Evolutionary conservation across 2,329 filamentous ascomycete species (phyloP).

Genomic region (Fusarium cyanostomum): DNA sequence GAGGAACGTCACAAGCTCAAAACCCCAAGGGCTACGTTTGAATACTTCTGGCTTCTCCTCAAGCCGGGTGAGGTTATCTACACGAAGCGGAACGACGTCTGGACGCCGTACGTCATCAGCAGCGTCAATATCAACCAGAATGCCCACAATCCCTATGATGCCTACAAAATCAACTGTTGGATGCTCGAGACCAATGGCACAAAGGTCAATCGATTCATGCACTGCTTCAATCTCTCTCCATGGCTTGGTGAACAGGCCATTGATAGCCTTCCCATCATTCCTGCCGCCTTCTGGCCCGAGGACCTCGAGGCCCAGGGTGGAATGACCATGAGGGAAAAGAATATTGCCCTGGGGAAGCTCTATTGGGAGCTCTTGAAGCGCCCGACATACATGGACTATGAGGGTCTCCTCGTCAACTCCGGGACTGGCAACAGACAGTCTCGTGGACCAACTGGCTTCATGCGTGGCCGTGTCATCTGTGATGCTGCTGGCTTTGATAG

Average conservation of each 20-base stretch:
- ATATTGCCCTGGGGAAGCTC: conserved; percentile 53
- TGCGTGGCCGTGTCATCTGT: conserved; percentile 55
- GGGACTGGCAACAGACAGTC: conserved; percentile 37
- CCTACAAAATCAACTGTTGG: conserved; percentile 53
- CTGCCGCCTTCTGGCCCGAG: conserved; percentile 54
- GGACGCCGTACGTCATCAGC: conserved; percentile 55
- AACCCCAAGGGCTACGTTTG: conserved; percentile 55
- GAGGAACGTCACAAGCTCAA: conserved; percentile 50
- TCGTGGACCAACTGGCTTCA: conserved; percentile 48
- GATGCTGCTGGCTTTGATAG: conserved; percentile 54
- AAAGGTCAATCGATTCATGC: conserved; percentile 51
- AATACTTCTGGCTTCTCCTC: conserved; percentile 57
- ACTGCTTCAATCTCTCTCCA: conserved; percentile 47
- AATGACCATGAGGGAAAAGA: conserved; percentile 49
- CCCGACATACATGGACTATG: conserved; percentile 58
- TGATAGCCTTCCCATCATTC: conserved; percentile 52
- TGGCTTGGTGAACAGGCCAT: conserved; percentile 59
- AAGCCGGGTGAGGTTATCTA: conserved; percentile 59
- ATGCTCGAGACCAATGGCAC: conserved; percentile 50
- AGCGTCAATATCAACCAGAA: conserved; percentile 38
- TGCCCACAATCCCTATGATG: conserved; percentile 12
- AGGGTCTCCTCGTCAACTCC: conserved; percentile 52
- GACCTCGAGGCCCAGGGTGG: conserved; percentile 46
- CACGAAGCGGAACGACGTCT: conserved; percentile 50
- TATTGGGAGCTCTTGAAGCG: conserved; percentile 59